Evolutionary conservation across 768 basidiomycete genomes (phyloP).

Genomic region (Leucosporidium creatinivorum): DNA sequence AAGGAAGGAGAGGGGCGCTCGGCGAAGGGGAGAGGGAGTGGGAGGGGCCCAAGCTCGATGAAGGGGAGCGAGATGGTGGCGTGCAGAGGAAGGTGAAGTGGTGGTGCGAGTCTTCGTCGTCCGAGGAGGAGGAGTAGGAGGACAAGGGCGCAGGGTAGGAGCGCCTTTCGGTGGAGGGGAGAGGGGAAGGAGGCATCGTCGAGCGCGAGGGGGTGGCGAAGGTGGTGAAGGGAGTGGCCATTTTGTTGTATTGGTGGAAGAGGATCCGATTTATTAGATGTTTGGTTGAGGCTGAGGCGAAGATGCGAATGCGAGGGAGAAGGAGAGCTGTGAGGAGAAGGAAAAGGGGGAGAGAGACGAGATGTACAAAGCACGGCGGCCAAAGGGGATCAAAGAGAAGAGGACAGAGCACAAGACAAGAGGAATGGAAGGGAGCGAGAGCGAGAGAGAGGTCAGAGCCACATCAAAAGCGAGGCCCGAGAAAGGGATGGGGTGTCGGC

Average conservation of each 20-base stretch:
- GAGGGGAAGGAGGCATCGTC: neutral
- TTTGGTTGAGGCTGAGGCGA: neutral
- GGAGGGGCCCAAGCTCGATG: slow-evolving; percentile 4
- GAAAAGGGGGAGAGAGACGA: neutral
- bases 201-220: neutral
- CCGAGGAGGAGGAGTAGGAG: neutral
- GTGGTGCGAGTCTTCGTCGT: neutral
- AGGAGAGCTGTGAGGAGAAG: neutral
- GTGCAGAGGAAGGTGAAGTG: no score
- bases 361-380: neutral
- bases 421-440: no score
- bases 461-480: no score
- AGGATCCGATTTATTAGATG: neutral
- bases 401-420: neutral
- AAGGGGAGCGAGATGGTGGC: slow-evolving; percentile 7
- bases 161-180: neutral
- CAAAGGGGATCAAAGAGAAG: neutral
- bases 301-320: neutral
- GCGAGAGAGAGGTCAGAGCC: neutral
- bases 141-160: neutral
- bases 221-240: neutral
- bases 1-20: slow-evolving; percentile 14
- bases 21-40: slow-evolving; percentile 13
- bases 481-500: neutral
- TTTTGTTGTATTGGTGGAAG: neutral